Percentiles rank a stretch among this genome's conserved stretches.
Conservation (phyloP, 805 yeast species). For the Priceomyces carsonii region DNA sequence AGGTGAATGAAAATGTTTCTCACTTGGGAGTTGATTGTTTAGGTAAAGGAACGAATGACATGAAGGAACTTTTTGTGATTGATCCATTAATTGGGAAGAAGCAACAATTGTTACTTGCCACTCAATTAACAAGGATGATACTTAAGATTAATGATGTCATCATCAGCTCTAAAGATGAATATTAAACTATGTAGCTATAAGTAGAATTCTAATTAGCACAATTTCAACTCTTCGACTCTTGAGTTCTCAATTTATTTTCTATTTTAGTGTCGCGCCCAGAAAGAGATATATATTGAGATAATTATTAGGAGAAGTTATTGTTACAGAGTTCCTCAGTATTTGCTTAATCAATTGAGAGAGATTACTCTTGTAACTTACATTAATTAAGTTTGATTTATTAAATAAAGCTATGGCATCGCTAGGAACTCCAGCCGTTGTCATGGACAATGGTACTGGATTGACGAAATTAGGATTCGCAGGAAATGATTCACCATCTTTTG, state of each 20-base stretch:
- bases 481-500: conserved; percentile 95
- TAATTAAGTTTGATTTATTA: no score
- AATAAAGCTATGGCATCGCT: conserved; percentile 65
- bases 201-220: conserved; percentile 1
- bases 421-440: conserved; percentile 90
- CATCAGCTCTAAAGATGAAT: conserved; percentile 81
- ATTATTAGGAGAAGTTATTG: no score
- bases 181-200: conserved; percentile 27
- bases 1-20: conserved; percentile 69
- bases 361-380: no score
- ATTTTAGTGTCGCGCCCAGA: no score
- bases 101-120: conserved; percentile 92
- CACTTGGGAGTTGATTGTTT: conserved; percentile 92
- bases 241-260: no score
- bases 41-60: conserved; percentile 84
- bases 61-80: conserved; percentile 91
- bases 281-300: no score
- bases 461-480: conserved; percentile 99
- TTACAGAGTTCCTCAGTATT: no score
- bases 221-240: no score
- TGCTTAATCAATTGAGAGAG: no score
- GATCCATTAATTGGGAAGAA: conserved; percentile 97
- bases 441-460: conserved; percentile 98
- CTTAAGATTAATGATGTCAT: conserved; percentile 96
- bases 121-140: conserved; percentile 97